Evolutionary conservation across 1,284 basidiomycete species (phyloP).

Genomic region (Cutaneotrichosporon mucoides): DNA sequence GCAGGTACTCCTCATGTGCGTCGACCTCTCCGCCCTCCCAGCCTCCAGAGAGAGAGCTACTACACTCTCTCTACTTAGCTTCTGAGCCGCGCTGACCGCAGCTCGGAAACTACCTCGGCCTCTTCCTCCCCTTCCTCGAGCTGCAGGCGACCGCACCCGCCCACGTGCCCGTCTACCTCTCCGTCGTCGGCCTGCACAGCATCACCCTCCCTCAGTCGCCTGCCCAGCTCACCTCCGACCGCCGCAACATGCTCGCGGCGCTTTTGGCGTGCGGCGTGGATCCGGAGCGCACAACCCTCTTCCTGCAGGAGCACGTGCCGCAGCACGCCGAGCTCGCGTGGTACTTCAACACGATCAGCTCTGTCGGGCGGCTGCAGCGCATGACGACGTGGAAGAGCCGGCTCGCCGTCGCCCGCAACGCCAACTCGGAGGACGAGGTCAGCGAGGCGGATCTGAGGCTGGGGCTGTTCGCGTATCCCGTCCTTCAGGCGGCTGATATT

Average conservation of each 20-base stretch:
- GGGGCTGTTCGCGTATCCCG: slow-evolving; percentile 86
- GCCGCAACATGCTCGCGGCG: slow-evolving; percentile 74
- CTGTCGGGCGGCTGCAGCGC: slow-evolving; percentile 73
- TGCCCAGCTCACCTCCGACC: slow-evolving; percentile 57
- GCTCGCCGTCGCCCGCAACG: slow-evolving; percentile 63
- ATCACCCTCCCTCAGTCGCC: slow-evolving; percentile 86
- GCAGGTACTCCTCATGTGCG: slow-evolving; percentile 76
- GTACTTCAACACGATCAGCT: slow-evolving; percentile 80
- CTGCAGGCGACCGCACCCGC: slow-evolving; percentile 62
- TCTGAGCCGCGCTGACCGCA: slow-evolving; percentile 39
- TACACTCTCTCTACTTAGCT: no score
- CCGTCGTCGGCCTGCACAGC: slow-evolving; percentile 88
- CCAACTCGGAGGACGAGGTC: slow-evolving; percentile 67
- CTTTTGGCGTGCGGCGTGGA: slow-evolving; percentile 82
- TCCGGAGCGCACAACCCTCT: slow-evolving; percentile 69
- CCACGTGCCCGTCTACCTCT: slow-evolving; percentile 69
- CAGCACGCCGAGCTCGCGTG: slow-evolving; percentile 87
- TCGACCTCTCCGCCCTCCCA: not conserved
- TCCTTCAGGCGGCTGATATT: slow-evolving; percentile 91
- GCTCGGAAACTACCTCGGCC: slow-evolving; percentile 89
- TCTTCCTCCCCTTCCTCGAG: slow-evolving; percentile 41
- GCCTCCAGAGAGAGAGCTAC: no score
- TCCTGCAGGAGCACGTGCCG: slow-evolving; percentile 82
- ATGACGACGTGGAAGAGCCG: slow-evolving; percentile 89
- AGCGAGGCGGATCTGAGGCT: slow-evolving; percentile 76